Evolutionary conservation across 2,329 filamentous ascomycete species (phyloP), one percentile per base, ranked within the genome.

Genomic region (Claviceps maximensis): DNA sequence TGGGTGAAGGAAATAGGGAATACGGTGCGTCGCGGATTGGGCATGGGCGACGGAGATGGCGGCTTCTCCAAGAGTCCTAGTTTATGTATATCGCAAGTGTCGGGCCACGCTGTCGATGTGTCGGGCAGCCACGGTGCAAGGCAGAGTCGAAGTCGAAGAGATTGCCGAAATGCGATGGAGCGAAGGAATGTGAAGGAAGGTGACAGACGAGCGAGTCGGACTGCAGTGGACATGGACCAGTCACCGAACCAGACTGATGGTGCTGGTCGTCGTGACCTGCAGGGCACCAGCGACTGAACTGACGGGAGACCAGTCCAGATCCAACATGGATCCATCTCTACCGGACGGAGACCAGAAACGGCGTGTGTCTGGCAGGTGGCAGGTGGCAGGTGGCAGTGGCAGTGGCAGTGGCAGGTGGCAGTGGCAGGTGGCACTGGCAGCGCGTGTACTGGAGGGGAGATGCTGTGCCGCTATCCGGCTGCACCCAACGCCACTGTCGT

Each of bases 111-210:
- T 48, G 31, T 48, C 19, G 21, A 25, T 36, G 31, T 19, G 31
- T 46, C 44, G 44, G 44, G 13, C 42, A 27, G 42, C 42, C 21
- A 27, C 23, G 23, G 42, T 45, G 27, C 46, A 36, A 46, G 13
- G 23, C 46, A 4, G 12, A 19, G 46, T 4, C 4, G 10, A 25
- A 45, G 42, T 17, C 42, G 42, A 45, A 41, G 48, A 29, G 17
- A 27, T 29, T 41, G 48, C 36, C 42, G 36, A 23, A 21, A 10
- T 15, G 15, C 21, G 29, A 29, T 13, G 15, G 21, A 40, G 17
- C 29, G 31, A 47, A 17, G 42, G 23, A 47, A 51, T 36, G 50
- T 47, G 42, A 51, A 51, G 50, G 50, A 51, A 47, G 31, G 23
- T 15, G 27, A 44, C 49, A 13, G 40, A 50, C 23, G 25, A 41